Evolutionary conservation across 345 rosid species (phyloP), one percentile per base, ranked within the genome.

Genomic region (Bruguiera gymnorhiza): DNA sequence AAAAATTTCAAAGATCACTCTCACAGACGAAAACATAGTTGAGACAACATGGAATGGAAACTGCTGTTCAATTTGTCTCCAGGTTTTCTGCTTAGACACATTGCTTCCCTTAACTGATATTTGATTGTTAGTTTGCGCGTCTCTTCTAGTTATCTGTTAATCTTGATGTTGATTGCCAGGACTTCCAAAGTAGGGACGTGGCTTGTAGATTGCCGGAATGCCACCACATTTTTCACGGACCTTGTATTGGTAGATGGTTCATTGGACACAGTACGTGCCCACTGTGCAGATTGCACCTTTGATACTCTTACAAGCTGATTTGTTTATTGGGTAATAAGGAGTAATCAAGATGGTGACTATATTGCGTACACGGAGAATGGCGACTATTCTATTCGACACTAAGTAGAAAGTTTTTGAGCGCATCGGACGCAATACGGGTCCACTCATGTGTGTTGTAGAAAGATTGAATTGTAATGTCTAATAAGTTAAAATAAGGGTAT

Each of bases 61-160:
- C 19, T 72, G 68, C 70, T 84, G 87, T 36, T 66, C 85, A 2
- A 70, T 84, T 57, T 84, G 87, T 70, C 87, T 84, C 26, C 82
- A 81, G 87, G 85, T 84, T 51, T 50, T 63, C 13, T 20, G 10
- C 46, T 56, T 26, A 39, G 23, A 1, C 16, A 8, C 11, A 8
- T 29, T 9, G 32, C 10, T 48, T 8, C 60, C 23, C 58, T 24
- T 43, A 29, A 29, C 19, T 11, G 4, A 9, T 48, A 27, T 29
- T 46, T 16, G 21, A 29, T 46, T n/a, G 3, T 59, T 29, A 46
- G 4, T 60, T 29, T 68, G 34, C 15, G 18, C 3, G 30, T 6
- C 31, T 52, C 69, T 43, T 4, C 1, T 24, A 3, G 13, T 68
- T 63, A 50, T 63, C 15, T 39, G 46, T 6, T 37, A 30, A 13